These are phyloP conservation scores for Moniliella sp. DNA, from an alignment of 1,284 basidiomycete genomes.

Conservation along the genomic window DNA sequence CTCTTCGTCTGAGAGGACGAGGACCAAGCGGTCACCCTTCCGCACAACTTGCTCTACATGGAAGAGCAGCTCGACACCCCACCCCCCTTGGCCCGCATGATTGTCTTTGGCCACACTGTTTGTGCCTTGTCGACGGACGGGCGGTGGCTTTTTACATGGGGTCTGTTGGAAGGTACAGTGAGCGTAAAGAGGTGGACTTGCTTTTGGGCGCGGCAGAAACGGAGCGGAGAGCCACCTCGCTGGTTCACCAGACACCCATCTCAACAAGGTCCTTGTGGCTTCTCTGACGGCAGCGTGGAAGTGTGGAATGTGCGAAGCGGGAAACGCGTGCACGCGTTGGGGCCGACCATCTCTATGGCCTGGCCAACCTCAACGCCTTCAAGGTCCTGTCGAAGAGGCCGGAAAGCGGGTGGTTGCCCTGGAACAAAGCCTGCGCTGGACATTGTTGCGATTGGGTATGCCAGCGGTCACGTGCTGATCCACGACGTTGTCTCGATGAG, in stretches of 20 bases:
- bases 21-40: no score
- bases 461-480: conserved; percentile 64
- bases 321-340: conserved; percentile 38
- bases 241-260: conserved; percentile 81
- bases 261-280: conserved; percentile 85
- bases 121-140: conserved; percentile 48
- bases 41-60: neutral
- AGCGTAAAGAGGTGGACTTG: conserved; percentile 1
- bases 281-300: conserved; percentile 58
- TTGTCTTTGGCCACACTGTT: conserved; percentile 27
- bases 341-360: no score
- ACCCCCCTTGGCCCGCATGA: conserved; percentile 9
- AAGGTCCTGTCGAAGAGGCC: neutral
- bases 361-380: conserved; percentile 7
- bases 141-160: conserved; percentile 54
- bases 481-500: conserved; percentile 76
- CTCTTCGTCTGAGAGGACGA: no score
- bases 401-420: conserved; percentile 34
- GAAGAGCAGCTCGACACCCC: neutral
- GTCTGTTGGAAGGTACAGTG: conserved; percentile 23
- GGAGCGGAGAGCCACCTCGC: conserved; percentile 44
- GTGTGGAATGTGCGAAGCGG: conserved; percentile 68
- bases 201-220: neutral
- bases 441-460: conserved; percentile 71
- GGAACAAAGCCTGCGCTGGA: conserved; percentile 87